A percentile compares a stretch with the other conserved stretches of the same genome.
phyloP scores from a whole-genome alignment of 345 rosid species.

The Eutrema heterophyllum region DNA sequence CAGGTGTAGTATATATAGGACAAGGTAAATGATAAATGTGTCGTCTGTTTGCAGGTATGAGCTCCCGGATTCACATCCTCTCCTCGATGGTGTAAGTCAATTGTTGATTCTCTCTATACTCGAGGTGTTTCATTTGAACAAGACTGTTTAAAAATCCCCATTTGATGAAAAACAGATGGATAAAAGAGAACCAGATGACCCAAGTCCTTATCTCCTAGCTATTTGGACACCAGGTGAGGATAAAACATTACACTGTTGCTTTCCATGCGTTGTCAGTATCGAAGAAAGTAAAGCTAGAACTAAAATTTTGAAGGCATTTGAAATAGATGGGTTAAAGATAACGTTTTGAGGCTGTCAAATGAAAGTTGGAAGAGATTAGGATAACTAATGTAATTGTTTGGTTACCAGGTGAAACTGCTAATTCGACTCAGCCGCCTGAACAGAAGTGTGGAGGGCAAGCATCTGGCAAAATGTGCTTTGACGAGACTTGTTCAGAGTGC shows the following conservation, averaged over 20 bases:
- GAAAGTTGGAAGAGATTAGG: not conserved
- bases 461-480: conserved; percentile 53
- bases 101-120: not conserved
- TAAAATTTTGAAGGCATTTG: not conserved
- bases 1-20: not conserved
- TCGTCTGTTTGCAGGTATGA: conserved; percentile 61
- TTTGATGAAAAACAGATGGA: conserved; percentile 56
- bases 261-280: not conserved
- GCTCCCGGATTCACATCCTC: conserved; percentile 90
- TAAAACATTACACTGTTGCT: not conserved
- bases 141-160: not conserved
- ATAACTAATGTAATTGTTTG: conserved; percentile 8
- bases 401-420: conserved; percentile 76
- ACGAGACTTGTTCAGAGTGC: conserved; percentile 70
- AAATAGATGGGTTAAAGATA: not conserved
- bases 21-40: conserved; percentile 13
- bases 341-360: not conserved
- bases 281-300: conserved; percentile 4
- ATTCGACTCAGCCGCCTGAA: conserved; percentile 58
- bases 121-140: not conserved
- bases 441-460: conserved; percentile 45
- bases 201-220: conserved; percentile 89
- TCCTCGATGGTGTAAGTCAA: conserved; percentile 59
- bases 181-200: conserved; percentile 78
- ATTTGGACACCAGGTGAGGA: conserved; percentile 92